phyloP scores from a whole-genome alignment of 495 filamentous ascomycete species.

The Penicillium dipodomyicola region DNA sequence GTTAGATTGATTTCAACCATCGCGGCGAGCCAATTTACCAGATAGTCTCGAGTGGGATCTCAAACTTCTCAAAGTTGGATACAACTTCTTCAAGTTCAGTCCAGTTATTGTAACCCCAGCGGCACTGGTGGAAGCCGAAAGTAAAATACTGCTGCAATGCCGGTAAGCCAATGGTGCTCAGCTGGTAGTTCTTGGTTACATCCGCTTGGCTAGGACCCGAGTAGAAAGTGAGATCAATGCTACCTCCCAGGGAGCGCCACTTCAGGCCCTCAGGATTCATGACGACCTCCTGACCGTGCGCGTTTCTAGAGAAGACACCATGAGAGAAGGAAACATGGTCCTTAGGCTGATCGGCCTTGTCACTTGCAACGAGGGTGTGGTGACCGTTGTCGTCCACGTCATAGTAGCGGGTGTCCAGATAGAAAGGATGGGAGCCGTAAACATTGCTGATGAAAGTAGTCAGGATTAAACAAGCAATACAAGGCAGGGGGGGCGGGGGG shows the following conservation, averaged over 20 bases:
- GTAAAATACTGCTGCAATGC: conserved; percentile 63
- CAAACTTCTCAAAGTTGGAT: conserved; percentile 55
- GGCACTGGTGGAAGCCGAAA: conserved; percentile 64
- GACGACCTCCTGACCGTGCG: conserved; percentile 75
- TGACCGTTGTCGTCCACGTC: conserved; percentile 53
- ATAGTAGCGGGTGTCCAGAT: conserved; percentile 64
- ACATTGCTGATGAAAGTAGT: conserved; percentile 42
- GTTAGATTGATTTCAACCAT: background rate
- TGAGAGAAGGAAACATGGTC: conserved; percentile 61
- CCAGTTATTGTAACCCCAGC: conserved; percentile 66
- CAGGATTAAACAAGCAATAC: background rate
- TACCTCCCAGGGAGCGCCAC: conserved; percentile 69
- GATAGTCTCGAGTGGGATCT: conserved; percentile 64
- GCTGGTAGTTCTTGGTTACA: conserved; percentile 57
- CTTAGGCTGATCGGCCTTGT: conserved; percentile 51
- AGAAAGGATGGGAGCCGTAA: conserved; percentile 62
- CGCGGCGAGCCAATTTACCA: conserved; percentile 47
- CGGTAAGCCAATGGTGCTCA: conserved; percentile 55
- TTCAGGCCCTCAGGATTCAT: conserved; percentile 64
- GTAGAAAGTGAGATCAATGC: conserved; percentile 62
- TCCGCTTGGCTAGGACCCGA: conserved; percentile 55
- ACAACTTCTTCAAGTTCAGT: conserved; percentile 53
- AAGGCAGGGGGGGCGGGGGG: background rate
- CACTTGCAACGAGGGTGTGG: conserved; percentile 51
- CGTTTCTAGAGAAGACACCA: conserved; percentile 61